A percentile compares a stretch with the other conserved stretches of the same genome.
These are phyloP conservation scores for Aspergillus pseudoglaucus DNA, from an alignment of 2,329 filamentous ascomycete genomes.

Conservation along the genomic window DNA sequence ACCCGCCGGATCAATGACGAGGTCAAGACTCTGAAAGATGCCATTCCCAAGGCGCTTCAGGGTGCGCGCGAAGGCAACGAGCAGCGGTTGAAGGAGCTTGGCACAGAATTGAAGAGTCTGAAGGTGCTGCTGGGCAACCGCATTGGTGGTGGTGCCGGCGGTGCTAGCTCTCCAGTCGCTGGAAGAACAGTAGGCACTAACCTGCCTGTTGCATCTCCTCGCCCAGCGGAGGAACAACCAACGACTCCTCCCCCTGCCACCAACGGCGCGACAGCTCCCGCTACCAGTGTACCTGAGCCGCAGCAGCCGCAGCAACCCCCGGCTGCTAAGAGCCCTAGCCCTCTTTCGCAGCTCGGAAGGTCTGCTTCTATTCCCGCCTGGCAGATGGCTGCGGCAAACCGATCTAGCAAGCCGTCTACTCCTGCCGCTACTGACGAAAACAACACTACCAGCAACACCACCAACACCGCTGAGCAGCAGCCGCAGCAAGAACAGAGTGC, in stretches of 20 bases:
- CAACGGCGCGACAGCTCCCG: constrained; percentile 20
- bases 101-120: constrained; percentile 80
- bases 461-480: constrained; percentile 1
- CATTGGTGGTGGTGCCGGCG: constrained; percentile 37
- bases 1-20: constrained; percentile 80
- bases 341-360: constrained; percentile 45
- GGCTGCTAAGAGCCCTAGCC: constrained; percentile 30
- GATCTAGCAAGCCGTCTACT: constrained; percentile 25
- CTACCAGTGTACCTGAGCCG: constrained; percentile 10
- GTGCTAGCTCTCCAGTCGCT: constrained; percentile 22
- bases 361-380: constrained; percentile 68
- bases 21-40: constrained; percentile 70
- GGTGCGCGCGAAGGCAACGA: constrained; percentile 82
- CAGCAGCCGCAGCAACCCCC: constrained; percentile 20
- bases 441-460: constrained; percentile 8
- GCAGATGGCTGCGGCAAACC: constrained; percentile 67
- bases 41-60: constrained; percentile 82
- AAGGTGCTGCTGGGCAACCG: constrained; percentile 74
- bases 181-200: constrained; percentile 24
- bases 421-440: constrained; percentile 15
- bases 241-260: constrained; percentile 14
- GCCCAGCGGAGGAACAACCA: constrained; percentile 16
- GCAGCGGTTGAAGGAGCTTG: constrained; percentile 73
- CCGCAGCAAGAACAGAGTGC: constrained; percentile 22
- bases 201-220: constrained; percentile 15